Evolutionary conservation across 768 basidiomycete genomes (phyloP), one percentile per base, ranked within the genome.

Genomic region (Paxillus rubicundulus): DNA sequence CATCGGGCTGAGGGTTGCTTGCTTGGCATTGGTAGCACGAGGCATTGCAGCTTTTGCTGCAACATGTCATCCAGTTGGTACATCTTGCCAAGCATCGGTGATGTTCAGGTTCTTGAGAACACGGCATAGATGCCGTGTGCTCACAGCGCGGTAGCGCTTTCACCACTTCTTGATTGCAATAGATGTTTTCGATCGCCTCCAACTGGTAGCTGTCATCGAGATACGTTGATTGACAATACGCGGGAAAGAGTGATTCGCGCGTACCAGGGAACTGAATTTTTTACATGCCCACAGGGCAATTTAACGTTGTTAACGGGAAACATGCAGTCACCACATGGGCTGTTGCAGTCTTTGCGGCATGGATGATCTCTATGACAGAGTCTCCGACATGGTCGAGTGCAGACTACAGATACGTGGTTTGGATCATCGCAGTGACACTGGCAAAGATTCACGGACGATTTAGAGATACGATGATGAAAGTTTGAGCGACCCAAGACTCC

Each of bases 371-470:
- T 72, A 0, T 70, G 56, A 55, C 86, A 87, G 5, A 84, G 74
- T 27, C 74, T 71, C 30, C 70, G 67, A 56, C 86, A 86, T 9
- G 64, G 66, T 51, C 78, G 72, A 12, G 61, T 63, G 57, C 86
- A 86, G 12, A 62, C 58, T 10, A 79, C 74, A 34, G 70, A 62
- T 14, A 76, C 41, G 52, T 87, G 85, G 12, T 78, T 72, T 1
- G 77, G 75, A 51, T 84, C 79, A 44, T 85, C 85, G 0, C 78
- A 73, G 53, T 87, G 84, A 51, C 85, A 86, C 80, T 86, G 53
- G 7, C 34, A 18, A 9, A n/a, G 21, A 49, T 37, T 9, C 9
- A 32, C 40, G 20, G 16, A 21, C 3, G 18, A 27, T 33, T 34
- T 34, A 3, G 33, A 28, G 24, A 3, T 5, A 10, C 16, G 2